phyloP scores from a whole-genome alignment of 2,329 filamentous ascomycete species.

The Dactylellina cionopaga region DNA sequence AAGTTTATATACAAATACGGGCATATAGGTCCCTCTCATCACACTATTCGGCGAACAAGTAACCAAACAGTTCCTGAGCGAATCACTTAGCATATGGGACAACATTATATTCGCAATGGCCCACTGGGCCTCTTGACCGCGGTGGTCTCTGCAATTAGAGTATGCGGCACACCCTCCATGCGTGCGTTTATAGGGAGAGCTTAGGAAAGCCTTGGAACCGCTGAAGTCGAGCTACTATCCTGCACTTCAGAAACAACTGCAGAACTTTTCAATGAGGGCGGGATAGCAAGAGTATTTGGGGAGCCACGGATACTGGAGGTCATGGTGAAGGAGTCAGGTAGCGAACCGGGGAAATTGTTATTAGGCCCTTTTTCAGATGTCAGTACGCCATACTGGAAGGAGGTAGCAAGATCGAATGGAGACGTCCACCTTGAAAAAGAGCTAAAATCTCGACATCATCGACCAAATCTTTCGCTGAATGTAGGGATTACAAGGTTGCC shows the following conservation, averaged over 20 bases:
- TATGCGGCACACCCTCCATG: conserved; percentile 56
- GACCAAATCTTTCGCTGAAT: conserved; percentile 51
- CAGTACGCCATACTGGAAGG: conserved; percentile 25
- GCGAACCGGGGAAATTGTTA: neutral
- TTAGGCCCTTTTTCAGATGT: conserved; percentile 27
- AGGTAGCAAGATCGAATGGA: conserved; percentile 1
- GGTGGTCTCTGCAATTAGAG: conserved; percentile 58
- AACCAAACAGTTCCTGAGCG: conserved; percentile 61
- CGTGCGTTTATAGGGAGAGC: conserved; percentile 36
- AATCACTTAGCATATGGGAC: conserved; percentile 55
- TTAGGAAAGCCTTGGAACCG: conserved; percentile 25
- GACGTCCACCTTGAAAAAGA: conserved; percentile 8
- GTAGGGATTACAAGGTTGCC: conserved; percentile 36
- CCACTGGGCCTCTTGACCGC: conserved; percentile 60
- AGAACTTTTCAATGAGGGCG: conserved; percentile 28
- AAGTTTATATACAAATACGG: neutral
- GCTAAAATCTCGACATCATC: conserved; percentile 31
- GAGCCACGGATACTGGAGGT: conserved; percentile 30
- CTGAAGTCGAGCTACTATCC: conserved; percentile 35
- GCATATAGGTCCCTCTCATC: conserved; percentile 57
- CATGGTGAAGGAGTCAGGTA: conserved; percentile 20
- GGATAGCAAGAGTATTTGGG: conserved; percentile 41
- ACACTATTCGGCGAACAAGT: conserved; percentile 61
- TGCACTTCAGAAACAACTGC: conserved; percentile 37
- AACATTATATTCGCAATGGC: conserved; percentile 54